These are phyloP conservation scores for Metschnikowia arizonensis DNA, from an alignment of 805 yeast genomes.

Conservation along the genomic window DNA sequence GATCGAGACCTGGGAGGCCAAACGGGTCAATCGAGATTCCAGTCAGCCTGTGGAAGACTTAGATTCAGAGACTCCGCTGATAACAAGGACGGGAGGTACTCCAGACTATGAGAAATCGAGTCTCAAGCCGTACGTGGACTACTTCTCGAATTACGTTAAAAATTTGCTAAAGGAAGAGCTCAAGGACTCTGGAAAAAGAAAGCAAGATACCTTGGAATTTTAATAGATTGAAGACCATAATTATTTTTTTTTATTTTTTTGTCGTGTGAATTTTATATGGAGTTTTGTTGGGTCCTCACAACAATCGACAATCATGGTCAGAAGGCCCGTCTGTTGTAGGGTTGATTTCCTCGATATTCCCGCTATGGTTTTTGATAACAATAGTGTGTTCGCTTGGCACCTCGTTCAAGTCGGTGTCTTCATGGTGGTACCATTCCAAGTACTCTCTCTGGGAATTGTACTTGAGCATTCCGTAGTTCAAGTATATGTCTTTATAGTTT, in stretches of 20 bases:
- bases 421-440: conserved; percentile 68
- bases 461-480: conserved; percentile 54
- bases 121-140: conserved; percentile 64
- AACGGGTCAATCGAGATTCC: conserved; percentile 27
- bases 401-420: conserved; percentile 11
- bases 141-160: conserved; percentile 61
- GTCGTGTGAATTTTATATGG: too few species aligned
- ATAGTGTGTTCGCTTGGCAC: conserved; percentile 25
- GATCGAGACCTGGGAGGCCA: conserved; percentile 47
- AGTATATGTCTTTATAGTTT: conserved; percentile 44
- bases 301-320: neutral
- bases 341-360: conserved; percentile 26
- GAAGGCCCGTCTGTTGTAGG: conserved; percentile 4
- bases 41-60: conserved; percentile 24
- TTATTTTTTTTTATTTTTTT: neutral
- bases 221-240: neutral
- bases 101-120: conserved; percentile 61
- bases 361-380: conserved; percentile 36
- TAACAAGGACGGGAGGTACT: conserved; percentile 15
- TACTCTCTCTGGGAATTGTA: conserved; percentile 50
- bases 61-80: conserved; percentile 17
- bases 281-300: neutral
- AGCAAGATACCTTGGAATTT: conserved; percentile 30
- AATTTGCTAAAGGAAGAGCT: conserved; percentile 54
- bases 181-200: conserved; percentile 26